Conservation (phyloP, 805 yeast genomes). For the Nakazawaea ambrosiae region DNA sequence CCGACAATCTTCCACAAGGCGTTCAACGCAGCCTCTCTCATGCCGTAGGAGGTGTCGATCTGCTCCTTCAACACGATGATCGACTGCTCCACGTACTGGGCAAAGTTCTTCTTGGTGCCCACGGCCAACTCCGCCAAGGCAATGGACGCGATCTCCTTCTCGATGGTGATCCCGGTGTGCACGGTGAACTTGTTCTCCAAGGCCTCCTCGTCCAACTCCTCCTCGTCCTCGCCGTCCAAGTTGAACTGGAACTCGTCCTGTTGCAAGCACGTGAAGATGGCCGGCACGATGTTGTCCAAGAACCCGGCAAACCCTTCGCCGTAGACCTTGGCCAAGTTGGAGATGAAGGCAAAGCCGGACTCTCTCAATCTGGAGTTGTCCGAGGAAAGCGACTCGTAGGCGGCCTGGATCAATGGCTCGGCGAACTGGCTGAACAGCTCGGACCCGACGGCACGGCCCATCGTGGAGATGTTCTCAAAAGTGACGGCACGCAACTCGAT, state of each 20-base stretch:
- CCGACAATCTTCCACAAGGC: slow-evolving; percentile 79
- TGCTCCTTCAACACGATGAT: slow-evolving; percentile 60
- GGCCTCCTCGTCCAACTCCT: slow-evolving; percentile 56
- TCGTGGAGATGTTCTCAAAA: slow-evolving; percentile 86
- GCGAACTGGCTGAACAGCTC: slow-evolving; percentile 82
- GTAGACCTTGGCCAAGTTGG: slow-evolving; percentile 92
- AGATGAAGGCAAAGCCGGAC: slow-evolving; percentile 87
- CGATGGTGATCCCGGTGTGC: slow-evolving; percentile 91
- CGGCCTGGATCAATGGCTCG: slow-evolving; percentile 81
- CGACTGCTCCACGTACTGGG: slow-evolving; percentile 67
- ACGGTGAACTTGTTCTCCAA: slow-evolving; percentile 70
- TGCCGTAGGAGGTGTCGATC: slow-evolving; percentile 81
- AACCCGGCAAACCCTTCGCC: slow-evolving; percentile 85
- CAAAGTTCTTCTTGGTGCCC: slow-evolving; percentile 79
- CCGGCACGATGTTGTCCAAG: slow-evolving; percentile 76
- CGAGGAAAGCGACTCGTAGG: slow-evolving; percentile 69
- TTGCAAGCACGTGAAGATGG: slow-evolving; percentile 72
- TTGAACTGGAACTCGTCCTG: slow-evolving; percentile 79
- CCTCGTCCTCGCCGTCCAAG: slow-evolving; percentile 43
- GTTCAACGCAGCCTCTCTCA: slow-evolving; percentile 79
- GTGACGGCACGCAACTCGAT: slow-evolving; percentile 88
- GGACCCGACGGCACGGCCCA: slow-evolving; percentile 96
- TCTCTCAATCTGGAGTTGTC: slow-evolving; percentile 86
- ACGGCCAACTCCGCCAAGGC: slow-evolving; percentile 83
- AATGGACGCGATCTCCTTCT: slow-evolving; percentile 91